Evolutionary conservation across 2,329 filamentous ascomycete genomes (phyloP).

Genomic region (Xylaria arbuscula): DNA sequence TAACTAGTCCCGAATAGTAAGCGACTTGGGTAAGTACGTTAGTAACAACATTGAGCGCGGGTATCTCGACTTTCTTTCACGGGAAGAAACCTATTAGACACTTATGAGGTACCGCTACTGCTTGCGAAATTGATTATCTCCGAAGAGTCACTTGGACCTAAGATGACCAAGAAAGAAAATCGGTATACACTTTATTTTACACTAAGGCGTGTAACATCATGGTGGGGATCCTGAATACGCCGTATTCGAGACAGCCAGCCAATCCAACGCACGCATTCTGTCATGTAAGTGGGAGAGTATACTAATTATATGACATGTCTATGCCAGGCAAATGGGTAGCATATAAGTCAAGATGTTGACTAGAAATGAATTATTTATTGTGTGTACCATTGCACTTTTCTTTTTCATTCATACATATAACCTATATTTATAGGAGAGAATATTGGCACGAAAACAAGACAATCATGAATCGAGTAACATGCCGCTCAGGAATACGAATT

Average conservation of each 20-base stretch:
- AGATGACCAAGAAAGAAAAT: background rate
- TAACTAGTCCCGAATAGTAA: background rate
- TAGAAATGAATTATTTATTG: background rate
- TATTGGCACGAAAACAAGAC: background rate
- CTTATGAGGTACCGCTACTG: background rate
- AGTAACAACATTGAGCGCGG: background rate
- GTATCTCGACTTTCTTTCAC: background rate
- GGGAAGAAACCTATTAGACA: background rate
- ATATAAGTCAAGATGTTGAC: background rate
- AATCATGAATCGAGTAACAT: background rate
- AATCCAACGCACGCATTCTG: background rate
- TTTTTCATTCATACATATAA: background rate
- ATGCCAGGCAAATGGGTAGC: background rate
- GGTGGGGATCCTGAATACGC: conserved; percentile 4
- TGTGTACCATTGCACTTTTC: no score
- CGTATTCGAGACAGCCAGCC: conserved; percentile 12
- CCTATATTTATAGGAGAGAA: background rate
- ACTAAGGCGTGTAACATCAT: background rate
- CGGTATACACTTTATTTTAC: no score
- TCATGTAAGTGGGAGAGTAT: background rate
- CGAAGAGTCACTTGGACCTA: background rate
- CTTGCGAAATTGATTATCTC: background rate
- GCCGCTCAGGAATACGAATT: background rate
- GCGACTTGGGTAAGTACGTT: background rate
- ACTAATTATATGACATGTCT: no score